phyloP scores from a whole-genome alignment of 129 eudicot species.

The Flaveria ramosissima region DNA sequence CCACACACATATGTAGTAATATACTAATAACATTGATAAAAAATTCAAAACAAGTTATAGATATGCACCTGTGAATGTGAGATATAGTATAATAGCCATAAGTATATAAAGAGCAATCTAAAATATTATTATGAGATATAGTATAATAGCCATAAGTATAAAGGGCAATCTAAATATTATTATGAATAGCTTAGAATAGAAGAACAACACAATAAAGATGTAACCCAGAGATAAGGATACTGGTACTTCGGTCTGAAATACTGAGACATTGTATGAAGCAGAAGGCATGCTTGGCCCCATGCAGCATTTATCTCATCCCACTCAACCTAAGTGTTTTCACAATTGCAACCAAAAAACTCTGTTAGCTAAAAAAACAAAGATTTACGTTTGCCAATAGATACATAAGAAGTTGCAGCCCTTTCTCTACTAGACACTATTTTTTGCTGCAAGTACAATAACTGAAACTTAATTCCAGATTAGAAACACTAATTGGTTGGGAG shows the following conservation, averaged over 20 bases:
- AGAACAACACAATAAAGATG: constrained; percentile 10
- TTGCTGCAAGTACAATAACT: not conserved
- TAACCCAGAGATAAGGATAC: constrained; percentile 60
- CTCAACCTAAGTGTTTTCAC: constrained; percentile 54
- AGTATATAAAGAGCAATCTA: not conserved
- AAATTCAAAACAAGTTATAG: not conserved
- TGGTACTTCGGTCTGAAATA: constrained; percentile 78
- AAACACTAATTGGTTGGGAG: not conserved
- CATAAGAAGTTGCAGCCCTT: constrained; percentile 7
- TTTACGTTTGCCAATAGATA: not conserved
- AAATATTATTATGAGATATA: not conserved
- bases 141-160: not conserved
- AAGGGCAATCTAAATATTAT: not conserved
- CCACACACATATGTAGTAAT: not conserved
- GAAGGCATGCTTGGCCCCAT: constrained; percentile 98
- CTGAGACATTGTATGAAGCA: constrained; percentile 97
- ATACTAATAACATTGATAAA: not conserved
- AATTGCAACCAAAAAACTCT: constrained; percentile 7
- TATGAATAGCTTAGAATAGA: not conserved
- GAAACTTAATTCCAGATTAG: not conserved
- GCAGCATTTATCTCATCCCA: constrained; percentile 99
- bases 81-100: not conserved
- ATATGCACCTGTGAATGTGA: constrained; percentile 5
- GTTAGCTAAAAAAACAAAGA: constrained; percentile 15
- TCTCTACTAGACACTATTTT: not conserved